phyloP scores from a whole-genome alignment of 129 eudicot genomes.

The Artemisia argyi region DNA sequence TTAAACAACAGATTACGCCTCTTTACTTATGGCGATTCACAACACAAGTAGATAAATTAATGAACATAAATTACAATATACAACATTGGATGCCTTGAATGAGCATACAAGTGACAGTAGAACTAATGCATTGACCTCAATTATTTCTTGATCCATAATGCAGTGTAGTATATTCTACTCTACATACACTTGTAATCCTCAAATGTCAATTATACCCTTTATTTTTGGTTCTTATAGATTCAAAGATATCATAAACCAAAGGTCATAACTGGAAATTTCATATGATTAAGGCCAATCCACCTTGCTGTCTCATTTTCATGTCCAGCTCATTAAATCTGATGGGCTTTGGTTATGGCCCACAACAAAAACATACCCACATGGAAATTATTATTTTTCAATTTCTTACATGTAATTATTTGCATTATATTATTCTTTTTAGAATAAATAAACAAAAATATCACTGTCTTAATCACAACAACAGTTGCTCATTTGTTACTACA shows the following conservation, averaged over 20 bases:
- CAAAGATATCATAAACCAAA: background rate
- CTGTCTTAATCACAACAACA: constrained; percentile 34
- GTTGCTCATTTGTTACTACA: constrained; percentile 36
- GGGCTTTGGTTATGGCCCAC: constrained; percentile 46
- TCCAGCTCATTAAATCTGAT: constrained; percentile 52
- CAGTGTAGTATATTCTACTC: constrained; percentile 37
- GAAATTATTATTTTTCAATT: constrained; percentile 35
- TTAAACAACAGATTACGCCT: background rate
- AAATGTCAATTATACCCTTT: constrained; percentile 29
- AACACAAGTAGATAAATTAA: background rate
- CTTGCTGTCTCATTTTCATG: constrained; percentile 44
- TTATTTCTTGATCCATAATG: constrained; percentile 19
- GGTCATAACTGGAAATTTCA: constrained; percentile 26
- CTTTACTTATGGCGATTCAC: background rate
- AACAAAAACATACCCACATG: constrained; percentile 59
- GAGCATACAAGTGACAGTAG: constrained; percentile 16
- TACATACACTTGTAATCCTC: constrained; percentile 18
- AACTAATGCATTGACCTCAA: constrained; percentile 20
- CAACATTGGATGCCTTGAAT: constrained; percentile 31
- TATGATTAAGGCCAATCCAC: constrained; percentile 25
- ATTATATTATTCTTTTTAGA: constrained; percentile 3
- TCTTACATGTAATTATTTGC: constrained; percentile 35
- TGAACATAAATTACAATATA: background rate
- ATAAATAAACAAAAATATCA: constrained; percentile 37
- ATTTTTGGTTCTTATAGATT: background rate